Percentiles rank a stretch among this genome's conserved stretches.
Conservation (phyloP, 495 filamentous ascomycete genomes). For the Wilcoxina mikolae region DNA sequence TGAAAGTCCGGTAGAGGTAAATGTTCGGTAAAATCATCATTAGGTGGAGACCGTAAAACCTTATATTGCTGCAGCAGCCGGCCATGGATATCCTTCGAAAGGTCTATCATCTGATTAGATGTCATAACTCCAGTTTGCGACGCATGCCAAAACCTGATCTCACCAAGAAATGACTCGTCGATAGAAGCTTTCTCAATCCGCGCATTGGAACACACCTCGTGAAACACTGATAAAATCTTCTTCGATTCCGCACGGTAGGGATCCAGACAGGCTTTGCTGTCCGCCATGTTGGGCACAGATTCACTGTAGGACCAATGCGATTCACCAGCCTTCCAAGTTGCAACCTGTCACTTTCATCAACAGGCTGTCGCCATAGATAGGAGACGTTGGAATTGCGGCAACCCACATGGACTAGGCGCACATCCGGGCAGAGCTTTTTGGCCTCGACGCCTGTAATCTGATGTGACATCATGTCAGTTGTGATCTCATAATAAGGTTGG, state of each 20-base stretch:
- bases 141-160: no score
- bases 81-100: constrained; percentile 66
- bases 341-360: constrained; percentile 48
- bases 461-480: not conserved
- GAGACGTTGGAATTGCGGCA: not conserved
- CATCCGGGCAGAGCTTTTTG: constrained; percentile 69
- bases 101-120: constrained; percentile 62
- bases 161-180: constrained; percentile 78
- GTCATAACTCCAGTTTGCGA: constrained; percentile 76
- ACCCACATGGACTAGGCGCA: constrained; percentile 48
- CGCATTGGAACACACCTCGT: constrained; percentile 51
- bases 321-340: constrained; percentile 86
- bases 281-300: constrained; percentile 44
- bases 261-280: constrained; percentile 85
- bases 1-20: constrained; percentile 53
- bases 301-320: constrained; percentile 78
- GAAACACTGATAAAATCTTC: constrained; percentile 68
- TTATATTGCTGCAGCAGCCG: constrained; percentile 65
- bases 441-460: constrained; percentile 49
- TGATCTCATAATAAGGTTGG: not conserved
- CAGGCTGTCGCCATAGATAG: not conserved
- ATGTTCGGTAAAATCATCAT: constrained; percentile 55
- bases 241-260: constrained; percentile 77
- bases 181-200: constrained; percentile 72
- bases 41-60: constrained; percentile 49